Conservation (phyloP, 116 monocot genomes). For the Iris pallida region DNA sequence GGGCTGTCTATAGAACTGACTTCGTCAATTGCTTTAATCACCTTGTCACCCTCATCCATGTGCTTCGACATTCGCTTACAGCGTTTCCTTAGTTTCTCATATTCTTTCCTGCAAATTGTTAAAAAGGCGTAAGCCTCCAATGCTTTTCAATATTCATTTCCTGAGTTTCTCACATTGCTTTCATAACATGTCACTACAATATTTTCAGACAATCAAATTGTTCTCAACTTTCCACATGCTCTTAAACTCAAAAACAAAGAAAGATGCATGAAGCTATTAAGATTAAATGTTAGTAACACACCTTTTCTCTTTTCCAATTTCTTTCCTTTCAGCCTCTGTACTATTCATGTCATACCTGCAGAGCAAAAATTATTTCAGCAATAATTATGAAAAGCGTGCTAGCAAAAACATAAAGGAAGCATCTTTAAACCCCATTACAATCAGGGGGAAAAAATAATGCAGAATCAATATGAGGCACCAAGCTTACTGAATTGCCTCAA, state of each 20-base stretch:
- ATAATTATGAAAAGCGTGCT: too few relatives aligned
- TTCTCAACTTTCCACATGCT: too few relatives aligned
- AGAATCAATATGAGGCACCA: too few relatives aligned
- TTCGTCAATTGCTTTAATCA: slow-evolving; percentile 18
- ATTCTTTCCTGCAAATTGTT: slow-evolving; percentile 39
- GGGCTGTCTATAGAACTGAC: slow-evolving; percentile 11
- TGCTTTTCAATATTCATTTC: background rate
- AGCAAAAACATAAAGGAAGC: too few relatives aligned
- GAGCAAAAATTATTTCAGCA: slow-evolving; percentile 1
- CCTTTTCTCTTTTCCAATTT: slow-evolving; percentile 25
- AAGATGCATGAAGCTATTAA: too few relatives aligned
- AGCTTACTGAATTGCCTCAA: too few relatives aligned
- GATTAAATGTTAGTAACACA: slow-evolving; percentile 2
- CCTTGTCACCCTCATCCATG: slow-evolving; percentile 16
- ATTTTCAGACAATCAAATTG: too few relatives aligned
- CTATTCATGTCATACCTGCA: slow-evolving; percentile 55
- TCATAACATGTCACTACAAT: too few relatives aligned
- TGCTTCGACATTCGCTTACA: slow-evolving; percentile 21
- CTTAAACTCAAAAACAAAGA: too few relatives aligned
- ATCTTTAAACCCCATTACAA: too few relatives aligned
- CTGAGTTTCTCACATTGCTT: slow-evolving; percentile 25
- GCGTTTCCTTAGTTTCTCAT: slow-evolving; percentile 40
- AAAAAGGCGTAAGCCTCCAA: background rate
- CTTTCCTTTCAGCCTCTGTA: slow-evolving; percentile 48
- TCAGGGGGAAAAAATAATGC: too few relatives aligned